Evolutionary conservation across 1,284 basidiomycete genomes (phyloP), one percentile per base, ranked within the genome.

Genomic region (Naganishia sp.): DNA sequence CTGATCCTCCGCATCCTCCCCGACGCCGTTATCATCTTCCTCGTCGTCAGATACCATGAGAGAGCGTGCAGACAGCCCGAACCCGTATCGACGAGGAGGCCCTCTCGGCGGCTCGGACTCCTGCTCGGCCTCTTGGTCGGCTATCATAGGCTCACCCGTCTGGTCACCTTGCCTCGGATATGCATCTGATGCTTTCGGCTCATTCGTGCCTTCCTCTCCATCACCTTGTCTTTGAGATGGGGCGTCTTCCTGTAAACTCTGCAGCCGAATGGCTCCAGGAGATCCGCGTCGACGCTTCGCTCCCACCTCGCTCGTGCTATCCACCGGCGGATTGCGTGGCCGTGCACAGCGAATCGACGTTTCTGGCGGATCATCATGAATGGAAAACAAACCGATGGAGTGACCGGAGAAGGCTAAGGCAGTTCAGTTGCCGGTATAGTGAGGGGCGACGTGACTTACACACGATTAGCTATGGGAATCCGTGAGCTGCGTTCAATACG

Each of bases 331-430:
- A 31, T 55, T 50, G 10, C 43, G 39, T 15, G 63, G 64, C 21
- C 59, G 48, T 3, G 42, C 36, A 10, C 64, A 56, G n/a, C 86
- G 65, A 11, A 69, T 66, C 16, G 70, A 68, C 11, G 66, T 56
- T 54, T 64, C 52, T 31, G 68, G 71, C 6, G 80, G 79, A n/a
- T 74, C 84, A 73, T 93, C 91, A 64, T 83, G 83, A 10, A 88
- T 88, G 0, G 90, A 92, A 75, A 88, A 94, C n/a, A 91, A 75
- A 69, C 90, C 89, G 10, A 90, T 86, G 1, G 84, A 88, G 78
- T 93, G 90, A 11, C 83, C 83, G 68, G 87, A 89, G 72, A 89
- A 93, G 23, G 90, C 89, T 90, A 73, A 31, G 13, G 55, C 9
- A n/a, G 6, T 21, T 42, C 28, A 53, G n/a, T 28, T 18, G 31